Evolutionary conservation across 345 rosid species (phyloP), one percentile per base, ranked within the genome.

Genomic region (Draba incana): DNA sequence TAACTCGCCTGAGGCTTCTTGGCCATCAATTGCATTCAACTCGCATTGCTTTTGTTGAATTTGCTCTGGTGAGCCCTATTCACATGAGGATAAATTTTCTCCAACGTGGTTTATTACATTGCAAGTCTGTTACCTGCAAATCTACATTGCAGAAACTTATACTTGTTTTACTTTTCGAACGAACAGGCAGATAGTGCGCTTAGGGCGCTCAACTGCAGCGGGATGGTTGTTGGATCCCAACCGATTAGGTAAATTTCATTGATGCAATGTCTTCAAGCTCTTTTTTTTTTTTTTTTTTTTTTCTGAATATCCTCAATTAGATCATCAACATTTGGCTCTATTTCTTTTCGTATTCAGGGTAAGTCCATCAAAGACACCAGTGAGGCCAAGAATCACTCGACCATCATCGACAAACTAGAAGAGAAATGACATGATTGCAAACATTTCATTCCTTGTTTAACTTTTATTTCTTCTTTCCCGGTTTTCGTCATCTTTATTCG

Each of bases 21-120:
- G 96, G 98, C 10, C 96, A 89, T 78, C 80, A 87, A 13, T 77
- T 84, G 71, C 98, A 92, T 79, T 89, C 96, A 41, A 89, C 86
- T 71, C 89, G 92, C 69, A 92, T 87, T 75, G 94, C 90, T 59
- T 92, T 92, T 73, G 90, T 89, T 66, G 98, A 92, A 77, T 92
- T 92, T 77, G 86, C 89, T 24, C 71, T 72, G 92, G 98, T 92
- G 78, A 83, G 84, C 54, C 69, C 42, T 16, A 52, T 23, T 33
- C 16, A 47, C 33, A 28, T 15, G 10, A 31, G 31, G 16, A 42
- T 25, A 42, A 35, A 13, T 23, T 38, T 27, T 52, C 42, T 48
- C 49, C 24, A 24, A 39, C 64, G 16, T 65, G 20, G 55, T 59
- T 35, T 66, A 3, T 13, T 51, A 48, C 11, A 10, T 55, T 60